Conservation (phyloP, 1,284 basidiomycete species). For the Boletus semigastroideus region DNA sequence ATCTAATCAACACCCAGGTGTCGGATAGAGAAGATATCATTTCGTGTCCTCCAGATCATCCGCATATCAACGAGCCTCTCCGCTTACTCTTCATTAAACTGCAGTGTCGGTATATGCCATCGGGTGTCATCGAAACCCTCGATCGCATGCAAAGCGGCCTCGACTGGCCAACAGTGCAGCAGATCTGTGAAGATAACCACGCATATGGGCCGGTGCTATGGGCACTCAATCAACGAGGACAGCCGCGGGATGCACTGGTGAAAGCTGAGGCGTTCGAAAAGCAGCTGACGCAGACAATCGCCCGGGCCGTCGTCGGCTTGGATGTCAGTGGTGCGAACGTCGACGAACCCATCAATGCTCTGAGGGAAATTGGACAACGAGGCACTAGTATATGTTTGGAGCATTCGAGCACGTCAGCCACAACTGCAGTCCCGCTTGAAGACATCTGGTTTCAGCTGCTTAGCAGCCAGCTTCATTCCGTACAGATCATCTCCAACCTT, state of each 20-base stretch:
- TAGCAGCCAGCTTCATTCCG: slow-evolving; percentile 75
- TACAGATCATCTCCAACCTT: slow-evolving; percentile 64
- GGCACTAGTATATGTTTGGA: slow-evolving; percentile 69
- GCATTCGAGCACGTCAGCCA: slow-evolving; percentile 49
- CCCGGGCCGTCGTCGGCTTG: slow-evolving; percentile 35
- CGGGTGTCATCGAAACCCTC: slow-evolving; percentile 66
- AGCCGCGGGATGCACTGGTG: slow-evolving; percentile 63
- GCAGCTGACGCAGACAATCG: slow-evolving; percentile 51
- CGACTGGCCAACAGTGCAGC: slow-evolving; percentile 58
- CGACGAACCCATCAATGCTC: slow-evolving; percentile 36
- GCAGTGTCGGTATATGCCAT: slow-evolving; percentile 70
- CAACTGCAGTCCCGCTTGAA: slow-evolving; percentile 59
- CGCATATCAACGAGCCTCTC: slow-evolving; percentile 48
- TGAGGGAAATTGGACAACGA: slow-evolving; percentile 58
- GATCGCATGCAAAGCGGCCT: slow-evolving; percentile 48
- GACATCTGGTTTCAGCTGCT: slow-evolving; percentile 92
- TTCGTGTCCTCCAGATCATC: slow-evolving; percentile 19
- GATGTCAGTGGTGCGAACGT: slow-evolving; percentile 29
- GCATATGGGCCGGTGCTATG: slow-evolving; percentile 83
- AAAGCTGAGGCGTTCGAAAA: slow-evolving; percentile 67
- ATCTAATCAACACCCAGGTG: slow-evolving; percentile 58
- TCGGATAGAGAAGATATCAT: slow-evolving; percentile 45
- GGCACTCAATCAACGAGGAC: slow-evolving; percentile 69
- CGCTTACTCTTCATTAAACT: slow-evolving; percentile 70
- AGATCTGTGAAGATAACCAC: slow-evolving; percentile 64